Percentiles rank a stretch among this genome's conserved stretches.
These are phyloP conservation scores for Pinus taeda DNA, from an alignment of 75 land plant genomes.

Conservation along the genomic window DNA sequence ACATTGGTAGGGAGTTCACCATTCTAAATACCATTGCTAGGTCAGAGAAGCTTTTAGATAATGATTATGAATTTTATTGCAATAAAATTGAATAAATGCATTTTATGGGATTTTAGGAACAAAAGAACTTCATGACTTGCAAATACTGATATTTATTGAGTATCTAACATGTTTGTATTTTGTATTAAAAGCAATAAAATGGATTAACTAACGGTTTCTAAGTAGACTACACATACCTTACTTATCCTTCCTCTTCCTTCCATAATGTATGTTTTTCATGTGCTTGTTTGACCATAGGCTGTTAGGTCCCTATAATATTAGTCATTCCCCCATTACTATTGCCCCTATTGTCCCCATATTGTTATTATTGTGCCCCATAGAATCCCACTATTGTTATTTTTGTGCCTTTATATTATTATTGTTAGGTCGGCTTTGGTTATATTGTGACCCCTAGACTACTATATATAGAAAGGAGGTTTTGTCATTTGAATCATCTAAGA, in stretches of 20 bases:
- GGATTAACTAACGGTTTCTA: no score
- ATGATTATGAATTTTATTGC: not conserved
- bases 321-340: no score
- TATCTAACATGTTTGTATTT: not conserved
- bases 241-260: slow-evolving; percentile 58
- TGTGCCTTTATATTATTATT: no score
- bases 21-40: slow-evolving; percentile 20
- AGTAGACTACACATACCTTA: slow-evolving; percentile 22
- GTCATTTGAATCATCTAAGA: no score
- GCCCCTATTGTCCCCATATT: no score
- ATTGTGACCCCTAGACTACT: no score
- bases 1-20: slow-evolving; percentile 10
- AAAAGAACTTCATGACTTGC: not conserved
- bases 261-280: slow-evolving; percentile 77
- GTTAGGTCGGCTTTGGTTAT: no score
- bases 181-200: not conserved
- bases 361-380: no score
- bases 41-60: not conserved
- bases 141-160: not conserved
- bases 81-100: not conserved
- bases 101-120: not conserved
- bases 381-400: no score
- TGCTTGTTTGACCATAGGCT: slow-evolving; percentile 72
- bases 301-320: no score
- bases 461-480: no score